Base-by-base conservation (phyloP, 805 yeast species). In the Wickerhamia fluorescens region DNA sequence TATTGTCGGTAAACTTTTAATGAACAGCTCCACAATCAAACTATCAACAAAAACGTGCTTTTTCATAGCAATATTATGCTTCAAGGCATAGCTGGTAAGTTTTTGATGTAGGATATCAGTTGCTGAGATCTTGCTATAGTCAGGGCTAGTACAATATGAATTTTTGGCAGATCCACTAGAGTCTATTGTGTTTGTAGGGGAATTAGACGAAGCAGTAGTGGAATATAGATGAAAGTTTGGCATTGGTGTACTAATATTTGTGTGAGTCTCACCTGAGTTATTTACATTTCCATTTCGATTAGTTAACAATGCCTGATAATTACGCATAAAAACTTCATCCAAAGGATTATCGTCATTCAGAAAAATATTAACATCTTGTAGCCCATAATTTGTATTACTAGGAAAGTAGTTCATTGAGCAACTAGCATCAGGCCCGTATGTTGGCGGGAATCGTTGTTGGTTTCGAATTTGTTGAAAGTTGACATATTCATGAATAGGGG, bases 31-130 rank as follows among this genome's bases (percentile, higher is more conserved):
- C 3, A 68, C 43, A 3, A 68, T 40, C 11, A 47, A 29, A 7
- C 50, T 45, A 29, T 66, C 65, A 10, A 71, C 41, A 28, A 54
- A 67, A 17, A 58, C 36, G 13, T 71, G 71, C 16, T 41, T 41
- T 29, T 58, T 51, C 14, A 44, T 38, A 6, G 47, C 35, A 3
- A 41, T 20, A 31, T 62, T 62, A 21, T 35, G 29, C 7, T 34
- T 40, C 3, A 33, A 24, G 3, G 45, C 51, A 29, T 56, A 56
- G n/a, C 33, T 32, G 3, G 30, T 27, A 4, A 51, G 27, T 18
- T 37, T 38, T 10, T 24, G 28, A 15, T 37, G 38, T 20, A 44
- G 31, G 3, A 44, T 30, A 18, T 25, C 28, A 7, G 12, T 7
- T n/a, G n/a, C n/a, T n/a, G n/a, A n/a, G n/a, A n/a, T n/a, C n/a